phyloP scores from a whole-genome alignment of 441 rosid genomes.

The Erysimum cheiri region DNA sequence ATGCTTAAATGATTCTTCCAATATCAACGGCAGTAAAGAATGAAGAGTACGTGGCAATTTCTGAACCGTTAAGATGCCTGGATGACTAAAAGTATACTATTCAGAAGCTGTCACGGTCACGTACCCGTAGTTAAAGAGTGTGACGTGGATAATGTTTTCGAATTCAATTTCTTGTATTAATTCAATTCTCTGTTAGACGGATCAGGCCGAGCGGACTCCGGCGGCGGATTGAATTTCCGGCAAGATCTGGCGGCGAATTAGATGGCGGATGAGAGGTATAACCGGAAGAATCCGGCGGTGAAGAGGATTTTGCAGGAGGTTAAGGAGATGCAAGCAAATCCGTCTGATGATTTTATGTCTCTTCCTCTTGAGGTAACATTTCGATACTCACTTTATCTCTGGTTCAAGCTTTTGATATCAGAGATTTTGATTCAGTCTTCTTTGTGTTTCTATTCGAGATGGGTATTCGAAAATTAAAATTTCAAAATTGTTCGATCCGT shows the following conservation, averaged over 20 bases:
- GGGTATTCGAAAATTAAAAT: slow-evolving; percentile 7
- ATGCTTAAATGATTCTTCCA: not conserved
- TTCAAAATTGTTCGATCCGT: not conserved
- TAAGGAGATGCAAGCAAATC: slow-evolving; percentile 98
- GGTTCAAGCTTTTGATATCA: slow-evolving; percentile 26
- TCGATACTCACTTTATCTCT: not conserved
- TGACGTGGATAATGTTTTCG: slow-evolving; percentile 34
- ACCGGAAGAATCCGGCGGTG: slow-evolving; percentile 91
- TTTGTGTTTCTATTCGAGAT: slow-evolving; percentile 20
- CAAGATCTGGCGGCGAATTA: too few species aligned
- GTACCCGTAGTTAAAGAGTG: slow-evolving; percentile 17
- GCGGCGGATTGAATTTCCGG: not conserved
- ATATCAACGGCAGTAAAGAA: slow-evolving; percentile 23
- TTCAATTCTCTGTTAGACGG: slow-evolving; percentile 15
- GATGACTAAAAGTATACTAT: not conserved
- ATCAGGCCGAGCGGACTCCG: slow-evolving; percentile 10
- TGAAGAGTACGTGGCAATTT: slow-evolving; percentile 3
- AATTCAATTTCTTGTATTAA: slow-evolving; percentile 4
- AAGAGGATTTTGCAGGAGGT: slow-evolving; percentile 99
- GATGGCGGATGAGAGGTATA: slow-evolving; percentile 91
- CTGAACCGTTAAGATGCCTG: slow-evolving; percentile 7
- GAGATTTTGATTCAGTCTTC: not conserved
- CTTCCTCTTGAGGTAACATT: slow-evolving; percentile 87
- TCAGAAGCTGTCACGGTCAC: slow-evolving; percentile 22
- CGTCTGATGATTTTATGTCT: slow-evolving; percentile 98